Conservation (phyloP, 345 rosid genomes). For the Eucalyptus brandiana region DNA sequence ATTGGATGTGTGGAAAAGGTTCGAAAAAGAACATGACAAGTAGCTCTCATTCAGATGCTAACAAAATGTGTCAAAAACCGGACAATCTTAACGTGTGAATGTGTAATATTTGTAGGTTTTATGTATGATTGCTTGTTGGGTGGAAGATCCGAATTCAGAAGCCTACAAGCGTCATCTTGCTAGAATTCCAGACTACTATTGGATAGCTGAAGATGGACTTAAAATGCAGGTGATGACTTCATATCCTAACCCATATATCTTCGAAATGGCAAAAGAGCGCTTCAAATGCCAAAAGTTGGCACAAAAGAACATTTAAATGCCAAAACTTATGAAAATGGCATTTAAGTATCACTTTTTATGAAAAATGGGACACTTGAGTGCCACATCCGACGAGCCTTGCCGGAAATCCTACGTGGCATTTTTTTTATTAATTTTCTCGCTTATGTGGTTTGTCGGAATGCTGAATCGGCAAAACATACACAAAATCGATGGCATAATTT, state of each 20-base stretch:
- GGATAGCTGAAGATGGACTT: slow-evolving; percentile 71
- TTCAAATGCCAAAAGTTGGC: too few relatives aligned
- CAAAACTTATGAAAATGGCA: rapidly evolving
- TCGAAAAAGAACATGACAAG: background rate
- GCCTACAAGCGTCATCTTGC: slow-evolving; percentile 46
- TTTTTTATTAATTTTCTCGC: too few relatives aligned
- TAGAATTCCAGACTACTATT: slow-evolving; percentile 48
- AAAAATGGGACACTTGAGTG: rapidly evolving
- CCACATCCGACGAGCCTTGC: rapidly evolving
- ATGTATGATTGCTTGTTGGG: slow-evolving; percentile 60
- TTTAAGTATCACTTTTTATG: too few relatives aligned
- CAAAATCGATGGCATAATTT: too few relatives aligned
- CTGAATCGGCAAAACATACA: too few relatives aligned
- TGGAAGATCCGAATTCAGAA: slow-evolving; percentile 49
- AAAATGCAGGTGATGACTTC: slow-evolving; percentile 29
- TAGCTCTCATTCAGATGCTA: background rate
- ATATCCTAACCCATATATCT: background rate
- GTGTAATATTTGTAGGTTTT: slow-evolving; percentile 7
- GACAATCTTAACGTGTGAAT: background rate
- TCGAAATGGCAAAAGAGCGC: rapidly evolving
- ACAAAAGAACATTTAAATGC: rapidly evolving
- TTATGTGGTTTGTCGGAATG: rapidly evolving
- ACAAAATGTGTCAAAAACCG: background rate
- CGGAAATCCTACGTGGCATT: rapidly evolving
- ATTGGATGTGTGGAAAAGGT: slow-evolving; percentile 60